Percentiles rank a stretch among this genome's conserved stretches.
Conservation (phyloP, 1,139 yeast species). For the Debaryomyces sp. region DNA sequence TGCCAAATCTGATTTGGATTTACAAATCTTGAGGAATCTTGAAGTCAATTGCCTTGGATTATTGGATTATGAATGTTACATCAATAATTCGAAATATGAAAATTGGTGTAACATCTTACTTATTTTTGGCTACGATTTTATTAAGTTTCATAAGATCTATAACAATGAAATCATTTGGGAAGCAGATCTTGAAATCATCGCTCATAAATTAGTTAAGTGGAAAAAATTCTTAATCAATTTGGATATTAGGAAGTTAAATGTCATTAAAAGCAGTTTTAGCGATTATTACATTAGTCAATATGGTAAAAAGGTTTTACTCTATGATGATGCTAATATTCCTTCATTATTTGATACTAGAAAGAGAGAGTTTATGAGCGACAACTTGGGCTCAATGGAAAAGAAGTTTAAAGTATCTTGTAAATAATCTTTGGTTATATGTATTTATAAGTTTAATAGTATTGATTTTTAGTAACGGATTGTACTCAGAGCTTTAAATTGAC, state of each 20-base stretch:
- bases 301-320: conserved; percentile 33
- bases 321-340: conserved; percentile 12
- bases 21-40: conserved; percentile 50
- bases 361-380: conserved; percentile 20
- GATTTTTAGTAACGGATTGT: neutral
- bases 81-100: conserved; percentile 52
- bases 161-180: conserved; percentile 36
- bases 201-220: conserved; percentile 35
- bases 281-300: conserved; percentile 37
- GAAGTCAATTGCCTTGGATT: conserved; percentile 58
- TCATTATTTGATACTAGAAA: conserved; percentile 20
- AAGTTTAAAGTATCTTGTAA: conserved; percentile 17
- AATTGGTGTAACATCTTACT: conserved; percentile 55
- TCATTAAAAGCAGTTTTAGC: conserved; percentile 30
- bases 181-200: conserved; percentile 21
- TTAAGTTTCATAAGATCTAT: conserved; percentile 28
- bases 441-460: neutral
- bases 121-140: conserved; percentile 50
- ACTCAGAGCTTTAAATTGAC: neutral
- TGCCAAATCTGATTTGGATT: conserved; percentile 18
- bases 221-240: conserved; percentile 27
- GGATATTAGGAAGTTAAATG: conserved; percentile 19
- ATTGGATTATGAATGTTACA: conserved; percentile 58
- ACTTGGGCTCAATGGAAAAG: conserved; percentile 10
- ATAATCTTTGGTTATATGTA: conserved; percentile 7